phyloP scores from a whole-genome alignment of 345 rosid species.

The Citropsis articulata region DNA sequence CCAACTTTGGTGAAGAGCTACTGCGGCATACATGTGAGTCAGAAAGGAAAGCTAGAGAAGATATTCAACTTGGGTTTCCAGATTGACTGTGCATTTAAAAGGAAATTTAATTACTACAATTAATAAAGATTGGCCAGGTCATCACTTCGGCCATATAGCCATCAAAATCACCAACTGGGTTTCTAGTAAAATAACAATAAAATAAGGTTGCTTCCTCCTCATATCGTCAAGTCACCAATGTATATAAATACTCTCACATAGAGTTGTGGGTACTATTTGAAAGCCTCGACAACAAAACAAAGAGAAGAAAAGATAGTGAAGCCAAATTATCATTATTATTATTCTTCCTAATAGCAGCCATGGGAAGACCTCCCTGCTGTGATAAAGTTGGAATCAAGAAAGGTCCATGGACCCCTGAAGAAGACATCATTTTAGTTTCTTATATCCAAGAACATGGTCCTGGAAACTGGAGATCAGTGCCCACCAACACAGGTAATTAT shows the following conservation, averaged over 20 bases:
- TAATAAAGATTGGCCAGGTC: neutral
- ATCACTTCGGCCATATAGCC: conserved; percentile 24
- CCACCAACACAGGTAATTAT: conserved; percentile 79
- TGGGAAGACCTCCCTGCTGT: conserved; percentile 97
- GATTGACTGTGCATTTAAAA: conserved; percentile 23
- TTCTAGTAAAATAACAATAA: neutral
- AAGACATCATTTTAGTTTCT: conserved; percentile 89
- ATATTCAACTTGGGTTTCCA: conserved; percentile 14
- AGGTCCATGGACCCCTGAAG: conserved; percentile 99
- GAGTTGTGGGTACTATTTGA: conserved; percentile 23
- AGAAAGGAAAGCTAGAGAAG: neutral
- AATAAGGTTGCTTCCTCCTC: conserved; percentile 25
- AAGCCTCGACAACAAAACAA: conserved; percentile 11
- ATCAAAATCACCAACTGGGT: neutral
- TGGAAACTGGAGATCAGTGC: conserved; percentile 97
- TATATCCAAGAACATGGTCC: conserved; percentile 96
- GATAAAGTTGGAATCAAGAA: conserved; percentile 88
- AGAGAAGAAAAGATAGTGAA: conserved; percentile 8
- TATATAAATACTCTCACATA: conserved; percentile 26
- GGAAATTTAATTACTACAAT: neutral
- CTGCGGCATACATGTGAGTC: conserved; percentile 26
- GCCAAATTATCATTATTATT: neutral
- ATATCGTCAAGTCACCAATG: conserved; percentile 22
- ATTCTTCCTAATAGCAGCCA: conserved; percentile 15
- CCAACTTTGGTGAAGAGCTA: conserved; percentile 2